Evolutionary conservation across 495 filamentous ascomycete species (phyloP).

Genomic region (Jackrogersella multiformis): DNA sequence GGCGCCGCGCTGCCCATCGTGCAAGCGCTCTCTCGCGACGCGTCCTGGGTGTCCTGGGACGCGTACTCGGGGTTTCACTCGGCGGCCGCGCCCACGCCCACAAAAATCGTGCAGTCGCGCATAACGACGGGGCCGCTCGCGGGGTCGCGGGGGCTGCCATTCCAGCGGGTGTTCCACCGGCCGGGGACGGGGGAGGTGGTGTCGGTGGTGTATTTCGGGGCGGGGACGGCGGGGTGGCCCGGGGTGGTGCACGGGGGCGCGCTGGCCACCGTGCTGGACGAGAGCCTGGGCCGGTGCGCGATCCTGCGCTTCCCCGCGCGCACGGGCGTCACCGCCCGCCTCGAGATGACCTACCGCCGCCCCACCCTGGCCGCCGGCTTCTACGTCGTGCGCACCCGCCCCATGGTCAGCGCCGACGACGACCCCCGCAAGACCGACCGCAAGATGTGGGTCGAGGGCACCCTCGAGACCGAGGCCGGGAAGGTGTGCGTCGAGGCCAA

Average conservation of each 20-base stretch:
- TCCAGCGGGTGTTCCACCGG: conserved; percentile 60
- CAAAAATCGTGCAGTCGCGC: conserved; percentile 39
- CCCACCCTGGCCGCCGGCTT: conserved; percentile 67
- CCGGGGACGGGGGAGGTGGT: conserved; percentile 52
- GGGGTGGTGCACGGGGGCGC: conserved; percentile 78
- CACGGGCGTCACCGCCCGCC: conserved; percentile 69
- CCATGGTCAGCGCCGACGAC: conserved; percentile 47
- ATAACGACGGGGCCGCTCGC: conserved; percentile 56
- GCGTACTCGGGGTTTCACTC: conserved; percentile 63
- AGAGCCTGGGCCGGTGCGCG: conserved; percentile 66
- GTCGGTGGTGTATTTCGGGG: conserved; percentile 70
- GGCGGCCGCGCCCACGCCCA: not conserved
- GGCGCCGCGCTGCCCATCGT: conserved; percentile 63
- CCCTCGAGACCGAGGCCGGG: conserved; percentile 63
- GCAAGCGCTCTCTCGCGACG: conserved; percentile 59
- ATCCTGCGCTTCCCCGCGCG: conserved; percentile 53
- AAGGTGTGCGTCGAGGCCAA: conserved; percentile 63
- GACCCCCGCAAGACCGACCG: conserved; percentile 63
- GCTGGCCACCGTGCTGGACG: conserved; percentile 76
- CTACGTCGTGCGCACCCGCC: conserved; percentile 68
- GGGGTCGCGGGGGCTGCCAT: conserved; percentile 57
- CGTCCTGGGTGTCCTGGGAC: conserved; percentile 62
- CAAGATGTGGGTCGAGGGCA: conserved; percentile 68
- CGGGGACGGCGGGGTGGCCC: conserved; percentile 74
- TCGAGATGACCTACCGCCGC: conserved; percentile 70